These are phyloP conservation scores for Ustilago trichophora DNA, from an alignment of 1,284 basidiomycete species.

Conservation along the genomic window DNA sequence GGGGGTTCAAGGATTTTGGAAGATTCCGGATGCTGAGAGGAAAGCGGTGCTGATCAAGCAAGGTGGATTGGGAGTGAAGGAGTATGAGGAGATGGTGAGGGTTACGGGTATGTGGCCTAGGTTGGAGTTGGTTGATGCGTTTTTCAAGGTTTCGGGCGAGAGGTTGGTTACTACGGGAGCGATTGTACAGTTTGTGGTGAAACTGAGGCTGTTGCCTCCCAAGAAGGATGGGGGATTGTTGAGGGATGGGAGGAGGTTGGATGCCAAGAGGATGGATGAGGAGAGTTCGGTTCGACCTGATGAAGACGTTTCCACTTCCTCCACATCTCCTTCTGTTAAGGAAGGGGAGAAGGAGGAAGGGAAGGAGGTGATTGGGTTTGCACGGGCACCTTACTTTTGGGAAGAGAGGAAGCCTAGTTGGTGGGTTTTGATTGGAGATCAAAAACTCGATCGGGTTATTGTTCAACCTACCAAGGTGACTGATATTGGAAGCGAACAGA, in stretches of 20 bases:
- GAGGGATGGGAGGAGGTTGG: conserved; percentile 46
- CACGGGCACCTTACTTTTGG: conserved; percentile 86
- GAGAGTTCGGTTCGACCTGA: conserved; percentile 59
- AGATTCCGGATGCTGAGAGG: conserved; percentile 69
- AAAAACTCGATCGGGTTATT: conserved; percentile 88
- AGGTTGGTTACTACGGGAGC: conserved; percentile 85
- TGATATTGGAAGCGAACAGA: conserved; percentile 72
- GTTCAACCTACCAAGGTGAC: conserved; percentile 86
- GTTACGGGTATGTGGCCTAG: conserved; percentile 80
- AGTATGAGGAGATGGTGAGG: conserved; percentile 74
- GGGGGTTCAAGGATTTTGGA: conserved; percentile 63
- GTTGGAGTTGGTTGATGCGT: conserved; percentile 82
- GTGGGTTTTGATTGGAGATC: conserved; percentile 79
- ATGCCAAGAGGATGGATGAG: conserved; percentile 67
- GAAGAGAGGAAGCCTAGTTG: conserved; percentile 67
- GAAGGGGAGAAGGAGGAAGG: conserved; percentile 68
- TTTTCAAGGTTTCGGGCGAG: conserved; percentile 87
- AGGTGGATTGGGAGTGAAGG: conserved; percentile 28
- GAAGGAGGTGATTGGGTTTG: conserved; percentile 72
- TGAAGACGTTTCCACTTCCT: too few relatives aligned
- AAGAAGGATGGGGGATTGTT: conserved; percentile 58
- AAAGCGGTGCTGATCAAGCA: conserved; percentile 52
- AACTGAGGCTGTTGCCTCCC: conserved; percentile 77
- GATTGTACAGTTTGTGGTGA: conserved; percentile 86
- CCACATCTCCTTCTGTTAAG: too few relatives aligned